A percentile compares a stretch with the other conserved stretches of the same genome.
These are phyloP conservation scores for Pholiota conissans DNA, from an alignment of 768 basidiomycete genomes.

Conservation along the genomic window DNA sequence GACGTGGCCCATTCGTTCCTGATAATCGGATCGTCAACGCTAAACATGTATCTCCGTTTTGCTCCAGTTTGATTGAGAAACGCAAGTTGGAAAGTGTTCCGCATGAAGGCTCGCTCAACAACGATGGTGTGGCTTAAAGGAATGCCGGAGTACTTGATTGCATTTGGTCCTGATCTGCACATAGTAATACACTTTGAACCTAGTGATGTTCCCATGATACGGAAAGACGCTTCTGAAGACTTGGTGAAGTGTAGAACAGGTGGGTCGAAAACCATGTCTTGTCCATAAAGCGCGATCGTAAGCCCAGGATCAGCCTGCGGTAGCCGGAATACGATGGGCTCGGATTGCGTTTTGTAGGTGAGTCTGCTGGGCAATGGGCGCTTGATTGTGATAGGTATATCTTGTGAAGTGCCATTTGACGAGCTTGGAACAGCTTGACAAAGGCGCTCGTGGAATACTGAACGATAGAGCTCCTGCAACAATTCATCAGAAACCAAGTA, in stretches of 20 bases:
- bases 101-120: conserved; percentile 94
- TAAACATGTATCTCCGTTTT: conserved; percentile 94
- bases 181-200: conserved; percentile 84
- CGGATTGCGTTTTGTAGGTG: conserved; percentile 87
- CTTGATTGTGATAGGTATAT: conserved; percentile 68
- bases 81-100: conserved; percentile 91
- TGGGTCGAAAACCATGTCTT: conserved; percentile 88
- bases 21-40: conserved; percentile 77
- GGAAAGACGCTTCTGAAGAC: conserved; percentile 83
- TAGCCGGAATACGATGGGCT: conserved; percentile 83
- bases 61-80: conserved; percentile 67
- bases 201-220: conserved; percentile 82
- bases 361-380: conserved; percentile 74
- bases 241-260: conserved; percentile 77
- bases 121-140: conserved; percentile 76
- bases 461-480: conserved; percentile 76
- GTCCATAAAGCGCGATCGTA: conserved; percentile 80
- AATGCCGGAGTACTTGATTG: conserved; percentile 78
- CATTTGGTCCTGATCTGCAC: conserved; percentile 81
- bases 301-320: conserved; percentile 84
- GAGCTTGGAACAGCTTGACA: conserved; percentile 62
- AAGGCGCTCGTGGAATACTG: conserved; percentile 71
- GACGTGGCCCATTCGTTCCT: conserved; percentile 74
- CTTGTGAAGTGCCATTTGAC: conserved; percentile 32
- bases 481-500: conserved; percentile 72